A percentile compares a stretch with the other conserved stretches of the same genome.
phyloP scores from a whole-genome alignment of 2,329 filamentous ascomycete species.

The Pestalotiopsis sp. region DNA sequence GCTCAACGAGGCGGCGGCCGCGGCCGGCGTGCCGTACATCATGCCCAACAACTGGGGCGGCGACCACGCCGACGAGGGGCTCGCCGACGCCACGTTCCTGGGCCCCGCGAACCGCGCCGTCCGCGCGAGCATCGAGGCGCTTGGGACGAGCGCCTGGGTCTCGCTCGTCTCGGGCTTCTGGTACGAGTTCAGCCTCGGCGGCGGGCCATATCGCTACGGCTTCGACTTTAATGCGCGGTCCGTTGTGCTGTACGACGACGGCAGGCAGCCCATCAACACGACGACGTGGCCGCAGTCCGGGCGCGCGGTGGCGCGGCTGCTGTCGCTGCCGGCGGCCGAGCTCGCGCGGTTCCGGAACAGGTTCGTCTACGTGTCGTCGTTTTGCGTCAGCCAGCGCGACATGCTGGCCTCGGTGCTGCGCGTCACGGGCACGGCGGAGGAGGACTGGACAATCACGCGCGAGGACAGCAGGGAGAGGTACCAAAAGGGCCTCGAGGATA shows the following conservation, averaged over 20 bases:
- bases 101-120: slow-evolving; percentile 22
- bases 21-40: slow-evolving; percentile 51
- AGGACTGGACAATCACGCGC: slow-evolving; percentile 3
- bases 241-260: slow-evolving; percentile 56
- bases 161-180: slow-evolving; percentile 49
- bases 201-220: slow-evolving; percentile 42
- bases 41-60: slow-evolving; percentile 36
- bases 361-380: slow-evolving; percentile 56
- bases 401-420: slow-evolving; percentile 65
- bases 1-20: slow-evolving; percentile 56
- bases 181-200: slow-evolving; percentile 55
- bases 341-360: slow-evolving; percentile 51
- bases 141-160: slow-evolving; percentile 45
- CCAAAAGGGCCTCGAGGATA: not conserved
- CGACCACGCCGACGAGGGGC: slow-evolving; percentile 39
- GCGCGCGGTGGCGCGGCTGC: slow-evolving; percentile 52
- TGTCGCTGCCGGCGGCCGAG: slow-evolving; percentile 42
- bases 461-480: slow-evolving; percentile 6
- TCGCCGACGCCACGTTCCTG: slow-evolving; percentile 36
- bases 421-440: slow-evolving; percentile 20
- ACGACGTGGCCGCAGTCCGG: slow-evolving; percentile 37
- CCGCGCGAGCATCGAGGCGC: slow-evolving; percentile 39
- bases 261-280: slow-evolving; percentile 56
- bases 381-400: slow-evolving; percentile 62
- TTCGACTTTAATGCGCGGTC: slow-evolving; percentile 48